phyloP scores from a whole-genome alignment of 2,329 filamentous ascomycete species.

The Colletotrichum sp. region DNA sequence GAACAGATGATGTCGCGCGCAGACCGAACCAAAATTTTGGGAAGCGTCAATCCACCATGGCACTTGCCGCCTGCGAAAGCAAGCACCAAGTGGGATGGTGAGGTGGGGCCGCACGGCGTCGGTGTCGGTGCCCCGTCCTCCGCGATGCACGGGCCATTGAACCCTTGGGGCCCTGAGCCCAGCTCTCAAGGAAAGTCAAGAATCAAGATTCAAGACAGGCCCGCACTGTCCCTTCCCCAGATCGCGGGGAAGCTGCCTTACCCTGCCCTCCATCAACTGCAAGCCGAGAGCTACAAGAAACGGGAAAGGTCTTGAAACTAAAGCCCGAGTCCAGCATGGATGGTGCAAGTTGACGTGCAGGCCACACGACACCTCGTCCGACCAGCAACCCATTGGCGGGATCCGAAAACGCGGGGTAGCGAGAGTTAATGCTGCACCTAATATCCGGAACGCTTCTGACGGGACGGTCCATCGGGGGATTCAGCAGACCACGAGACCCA shows the following conservation, averaged over 20 bases:
- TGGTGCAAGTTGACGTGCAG: not conserved
- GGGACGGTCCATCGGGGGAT: not conserved
- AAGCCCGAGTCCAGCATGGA: constrained; percentile 1
- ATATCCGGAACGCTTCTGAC: not conserved
- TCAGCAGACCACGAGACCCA: not conserved
- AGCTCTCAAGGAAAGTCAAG: not conserved
- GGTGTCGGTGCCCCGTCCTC: constrained; percentile 1
- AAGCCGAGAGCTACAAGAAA: not conserved
- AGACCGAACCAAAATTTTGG: constrained; percentile 12
- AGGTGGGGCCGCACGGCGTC: constrained; percentile 13
- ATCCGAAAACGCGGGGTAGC: constrained; percentile 16
- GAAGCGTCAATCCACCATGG: constrained; percentile 9
- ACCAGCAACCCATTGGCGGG: not conserved
- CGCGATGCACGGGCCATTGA: not conserved
- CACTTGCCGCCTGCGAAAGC: not conserved
- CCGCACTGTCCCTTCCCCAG: constrained; percentile 4
- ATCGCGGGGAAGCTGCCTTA: constrained; percentile 13
- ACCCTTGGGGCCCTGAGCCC: not conserved
- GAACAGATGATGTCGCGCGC: not conserved
- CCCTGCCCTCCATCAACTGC: not conserved
- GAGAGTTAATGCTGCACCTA: constrained; percentile 1
- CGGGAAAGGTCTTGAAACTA: not conserved
- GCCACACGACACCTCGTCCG: not conserved
- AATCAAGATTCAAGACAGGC: not conserved
- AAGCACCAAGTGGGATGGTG: constrained; percentile 3